A percentile compares a stretch with the other conserved stretches of the same genome.
Conservation (phyloP, 2,329 filamentous ascomycete genomes). For the Penicillium sp. region DNA sequence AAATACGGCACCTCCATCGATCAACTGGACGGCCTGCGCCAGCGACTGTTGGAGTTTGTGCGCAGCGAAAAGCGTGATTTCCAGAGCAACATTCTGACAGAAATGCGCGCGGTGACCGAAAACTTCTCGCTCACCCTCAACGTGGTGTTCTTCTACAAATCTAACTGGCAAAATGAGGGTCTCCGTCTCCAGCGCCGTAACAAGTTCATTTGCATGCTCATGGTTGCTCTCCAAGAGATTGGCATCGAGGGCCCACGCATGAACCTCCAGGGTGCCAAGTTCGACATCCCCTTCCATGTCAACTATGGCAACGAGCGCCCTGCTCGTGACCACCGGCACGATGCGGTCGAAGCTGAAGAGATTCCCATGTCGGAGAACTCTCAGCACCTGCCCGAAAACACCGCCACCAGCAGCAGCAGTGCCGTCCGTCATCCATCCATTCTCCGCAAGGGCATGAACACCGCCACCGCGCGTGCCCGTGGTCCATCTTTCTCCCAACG, state of each 20-base stretch:
- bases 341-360: constrained; percentile 41
- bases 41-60: constrained; percentile 80
- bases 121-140: constrained; percentile 86
- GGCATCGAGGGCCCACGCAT: constrained; percentile 83
- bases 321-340: constrained; percentile 44
- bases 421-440: constrained; percentile 52
- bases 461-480: constrained; percentile 50
- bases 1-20: constrained; percentile 84
- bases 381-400: constrained; percentile 31
- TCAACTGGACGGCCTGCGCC: constrained; percentile 79
- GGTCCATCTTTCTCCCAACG: constrained; percentile 61
- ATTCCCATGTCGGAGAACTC: constrained; percentile 26
- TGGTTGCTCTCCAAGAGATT: constrained; percentile 79
- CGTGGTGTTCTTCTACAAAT: constrained; percentile 96
- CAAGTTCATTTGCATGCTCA: constrained; percentile 90
- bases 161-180: constrained; percentile 93
- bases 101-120: constrained; percentile 76
- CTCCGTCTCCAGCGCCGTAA: constrained; percentile 87
- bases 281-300: constrained; percentile 68
- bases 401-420: constrained; percentile 31
- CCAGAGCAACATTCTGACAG: constrained; percentile 81
- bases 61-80: constrained; percentile 85
- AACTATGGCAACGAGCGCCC: constrained; percentile 53
- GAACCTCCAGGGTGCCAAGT: constrained; percentile 68
- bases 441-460: constrained; percentile 53